Percentiles rank a stretch among this genome's conserved stretches.
Evolutionary conservation across 148 eudicot genomes (phyloP).

Genomic region (Amaranthus palmeri): DNA sequence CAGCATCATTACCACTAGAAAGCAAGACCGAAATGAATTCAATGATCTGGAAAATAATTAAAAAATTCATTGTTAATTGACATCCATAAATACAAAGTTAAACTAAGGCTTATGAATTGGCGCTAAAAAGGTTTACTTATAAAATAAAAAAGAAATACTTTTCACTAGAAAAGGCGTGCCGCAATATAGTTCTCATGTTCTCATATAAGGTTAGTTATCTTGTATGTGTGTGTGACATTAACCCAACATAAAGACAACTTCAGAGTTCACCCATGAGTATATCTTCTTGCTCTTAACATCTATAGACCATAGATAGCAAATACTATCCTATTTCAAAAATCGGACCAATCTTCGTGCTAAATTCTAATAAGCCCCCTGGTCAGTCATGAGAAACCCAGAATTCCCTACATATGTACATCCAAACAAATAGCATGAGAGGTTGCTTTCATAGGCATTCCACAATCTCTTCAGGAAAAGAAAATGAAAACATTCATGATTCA

Average conservation of each 20-base stretch:
- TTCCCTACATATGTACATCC: neutral
- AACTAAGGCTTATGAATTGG: too few relatives aligned
- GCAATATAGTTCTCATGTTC: too few relatives aligned
- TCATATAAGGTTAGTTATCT: too few relatives aligned
- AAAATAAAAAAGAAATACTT: too few relatives aligned
- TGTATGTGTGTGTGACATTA: too few relatives aligned
- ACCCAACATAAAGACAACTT: too few relatives aligned
- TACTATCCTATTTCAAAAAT: neutral
- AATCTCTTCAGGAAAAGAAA: neutral
- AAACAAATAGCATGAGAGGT: neutral
- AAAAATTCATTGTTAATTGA: neutral
- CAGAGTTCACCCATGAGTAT: neutral
- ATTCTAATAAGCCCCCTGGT: neutral
- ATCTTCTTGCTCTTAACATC: neutral
- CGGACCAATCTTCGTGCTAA: neutral
- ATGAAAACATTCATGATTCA: too few relatives aligned
- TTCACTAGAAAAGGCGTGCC: too few relatives aligned
- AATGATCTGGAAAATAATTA: conserved; percentile 52
- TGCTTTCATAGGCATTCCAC: neutral
- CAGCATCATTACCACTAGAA: conserved; percentile 69
- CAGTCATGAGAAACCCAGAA: neutral
- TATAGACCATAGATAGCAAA: neutral
- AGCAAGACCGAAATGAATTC: conserved; percentile 88
- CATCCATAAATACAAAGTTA: too few relatives aligned
- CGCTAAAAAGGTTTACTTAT: too few relatives aligned